Percentiles rank a stretch among this genome's conserved stretches.
Evolutionary conservation across 2,329 filamentous ascomycete species (phyloP).

Genomic region (Emergomyces pasteurianus): DNA sequence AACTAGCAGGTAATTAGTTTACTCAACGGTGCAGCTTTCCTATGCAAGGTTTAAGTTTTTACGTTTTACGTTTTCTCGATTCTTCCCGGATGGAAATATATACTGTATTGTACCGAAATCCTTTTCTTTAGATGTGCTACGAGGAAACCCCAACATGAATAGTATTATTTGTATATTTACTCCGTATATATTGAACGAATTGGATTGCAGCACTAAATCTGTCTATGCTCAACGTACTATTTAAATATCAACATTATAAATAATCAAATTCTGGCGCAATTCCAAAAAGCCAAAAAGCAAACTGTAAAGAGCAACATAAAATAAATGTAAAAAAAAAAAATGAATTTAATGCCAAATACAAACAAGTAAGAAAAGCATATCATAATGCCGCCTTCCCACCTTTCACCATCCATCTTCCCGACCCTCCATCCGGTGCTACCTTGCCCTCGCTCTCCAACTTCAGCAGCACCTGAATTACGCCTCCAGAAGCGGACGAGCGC

Average conservation of each 20-base stretch:
- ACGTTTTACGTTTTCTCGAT: neutral
- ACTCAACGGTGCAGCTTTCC: too few species aligned
- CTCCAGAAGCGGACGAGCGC: slow-evolving; percentile 62
- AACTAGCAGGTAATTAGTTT: too few species aligned
- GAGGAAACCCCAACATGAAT: too few species aligned
- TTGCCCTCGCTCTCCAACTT: slow-evolving; percentile 69
- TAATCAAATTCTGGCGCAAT: neutral
- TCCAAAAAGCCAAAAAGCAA: neutral
- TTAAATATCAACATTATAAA: neutral
- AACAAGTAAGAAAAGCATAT: slow-evolving; percentile 1
- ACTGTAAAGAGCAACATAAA: neutral
- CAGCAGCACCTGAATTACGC: slow-evolving; percentile 63
- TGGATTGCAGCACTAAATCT: neutral
- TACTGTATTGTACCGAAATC: too few species aligned
- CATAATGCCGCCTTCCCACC: slow-evolving; percentile 21
- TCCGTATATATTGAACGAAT: neutral
- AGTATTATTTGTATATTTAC: too few species aligned
- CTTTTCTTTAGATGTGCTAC: too few species aligned
- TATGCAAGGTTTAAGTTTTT: too few species aligned
- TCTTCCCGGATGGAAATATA: neutral
- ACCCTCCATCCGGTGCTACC: slow-evolving; percentile 32
- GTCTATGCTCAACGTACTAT: too few species aligned
- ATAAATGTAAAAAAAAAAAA: neutral
- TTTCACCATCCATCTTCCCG: slow-evolving; percentile 14
- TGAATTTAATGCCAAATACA: neutral